phyloP scores from a whole-genome alignment of 148 eudicot genomes.

The Rhododendron mucronatum region DNA sequence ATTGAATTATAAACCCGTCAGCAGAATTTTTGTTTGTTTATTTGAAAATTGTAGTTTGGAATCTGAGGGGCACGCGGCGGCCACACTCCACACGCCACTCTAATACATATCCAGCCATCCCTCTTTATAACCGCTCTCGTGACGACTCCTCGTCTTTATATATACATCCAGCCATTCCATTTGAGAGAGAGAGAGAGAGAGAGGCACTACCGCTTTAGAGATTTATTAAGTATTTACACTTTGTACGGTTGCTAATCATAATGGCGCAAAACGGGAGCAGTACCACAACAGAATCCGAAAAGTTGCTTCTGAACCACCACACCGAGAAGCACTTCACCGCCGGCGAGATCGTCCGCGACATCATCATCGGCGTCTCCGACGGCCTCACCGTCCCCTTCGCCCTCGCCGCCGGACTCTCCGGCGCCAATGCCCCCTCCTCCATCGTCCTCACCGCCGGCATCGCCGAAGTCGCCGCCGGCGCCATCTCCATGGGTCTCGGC shows the following conservation, averaged over 20 bases:
- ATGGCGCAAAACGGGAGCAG: constrained; percentile 5
- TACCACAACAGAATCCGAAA: constrained; percentile 11
- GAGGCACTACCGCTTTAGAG: not conserved
- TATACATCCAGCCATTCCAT: not conserved
- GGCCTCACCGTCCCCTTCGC: constrained; percentile 98
- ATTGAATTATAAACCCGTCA: too few relatives aligned
- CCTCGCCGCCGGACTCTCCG: constrained; percentile 87
- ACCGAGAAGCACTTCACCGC: constrained; percentile 84
- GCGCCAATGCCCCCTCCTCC: constrained; percentile 80
- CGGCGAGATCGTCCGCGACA: constrained; percentile 84
- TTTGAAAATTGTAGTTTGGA: not conserved
- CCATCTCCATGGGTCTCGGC: constrained; percentile 97
- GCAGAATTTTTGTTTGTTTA: too few relatives aligned
- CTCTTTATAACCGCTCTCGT: not conserved
- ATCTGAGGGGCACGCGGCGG: not conserved
- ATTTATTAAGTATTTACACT: not conserved
- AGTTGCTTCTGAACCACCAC: constrained; percentile 48
- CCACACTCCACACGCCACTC: not conserved
- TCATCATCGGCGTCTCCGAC: constrained; percentile 90
- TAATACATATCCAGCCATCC: not conserved
- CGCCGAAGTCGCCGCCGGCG: constrained; percentile 95
- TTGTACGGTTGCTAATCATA: not conserved
- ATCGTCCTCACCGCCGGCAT: constrained; percentile 87
- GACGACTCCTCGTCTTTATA: not conserved
- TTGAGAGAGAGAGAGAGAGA: not conserved